Evolutionary conservation across 768 basidiomycete species (phyloP).

Genomic region (Lentinula aciculospora): DNA sequence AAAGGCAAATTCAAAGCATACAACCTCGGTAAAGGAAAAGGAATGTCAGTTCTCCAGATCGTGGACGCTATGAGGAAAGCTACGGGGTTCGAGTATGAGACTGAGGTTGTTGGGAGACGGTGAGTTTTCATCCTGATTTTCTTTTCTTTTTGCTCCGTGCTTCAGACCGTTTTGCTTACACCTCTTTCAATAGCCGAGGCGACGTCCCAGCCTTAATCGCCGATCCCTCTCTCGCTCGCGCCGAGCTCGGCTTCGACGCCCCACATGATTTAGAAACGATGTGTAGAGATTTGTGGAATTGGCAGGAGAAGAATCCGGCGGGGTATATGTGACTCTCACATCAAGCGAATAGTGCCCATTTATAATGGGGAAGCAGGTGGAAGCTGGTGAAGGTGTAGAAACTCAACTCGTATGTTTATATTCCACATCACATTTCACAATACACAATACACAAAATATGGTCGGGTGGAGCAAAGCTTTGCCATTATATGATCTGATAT

Average conservation of each 20-base stretch:
- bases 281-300: conserved; percentile 98
- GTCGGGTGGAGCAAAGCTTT: too few relatives aligned
- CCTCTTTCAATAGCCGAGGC: conserved; percentile 56
- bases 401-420: too few relatives aligned
- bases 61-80: conserved; percentile 92
- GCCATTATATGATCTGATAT: too few relatives aligned
- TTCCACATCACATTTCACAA: too few relatives aligned
- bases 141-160: background rate
- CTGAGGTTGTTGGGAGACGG: conserved; percentile 88
- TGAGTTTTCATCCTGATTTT: conserved; percentile 26
- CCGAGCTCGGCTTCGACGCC: conserved; percentile 91
- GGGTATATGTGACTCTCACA: conserved; percentile 45
- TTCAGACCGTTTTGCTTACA: background rate
- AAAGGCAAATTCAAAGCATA: conserved; percentile 81
- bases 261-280: conserved; percentile 78
- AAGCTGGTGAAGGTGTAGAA: too few relatives aligned
- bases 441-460: too few relatives aligned
- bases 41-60: conserved; percentile 91
- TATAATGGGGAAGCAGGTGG: too few relatives aligned
- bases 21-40: conserved; percentile 92
- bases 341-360: too few relatives aligned
- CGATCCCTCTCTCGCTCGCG: conserved; percentile 85
- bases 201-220: conserved; percentile 97
- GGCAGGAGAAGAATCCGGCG: conserved; percentile 85
- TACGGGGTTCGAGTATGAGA: conserved; percentile 83